These are phyloP conservation scores for Ascobolus immersus DNA, from an alignment of 495 filamentous ascomycete genomes.

Conservation along the genomic window DNA sequence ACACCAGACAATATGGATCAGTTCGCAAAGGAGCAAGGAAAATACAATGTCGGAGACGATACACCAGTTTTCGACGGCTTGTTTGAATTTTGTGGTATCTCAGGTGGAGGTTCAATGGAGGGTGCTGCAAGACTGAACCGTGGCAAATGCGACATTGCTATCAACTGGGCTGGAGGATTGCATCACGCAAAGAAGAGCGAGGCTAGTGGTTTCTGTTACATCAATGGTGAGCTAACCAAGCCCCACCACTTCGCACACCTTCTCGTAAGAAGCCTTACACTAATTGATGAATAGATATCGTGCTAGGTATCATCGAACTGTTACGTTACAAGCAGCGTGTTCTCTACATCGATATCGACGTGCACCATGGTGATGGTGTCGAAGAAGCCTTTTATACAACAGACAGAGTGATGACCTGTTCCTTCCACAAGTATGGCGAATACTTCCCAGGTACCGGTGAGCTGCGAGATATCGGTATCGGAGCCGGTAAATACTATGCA, in stretches of 20 bases:
- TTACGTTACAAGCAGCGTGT: slow-evolving; percentile 71
- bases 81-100: slow-evolving; percentile 83
- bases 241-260: not conserved
- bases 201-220: slow-evolving; percentile 89
- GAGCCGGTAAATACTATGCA: slow-evolving; percentile 74
- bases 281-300: slow-evolving; percentile 37
- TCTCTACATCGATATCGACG: slow-evolving; percentile 94
- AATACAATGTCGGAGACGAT: slow-evolving; percentile 77
- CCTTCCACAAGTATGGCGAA: slow-evolving; percentile 95
- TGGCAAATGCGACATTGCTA: slow-evolving; percentile 73
- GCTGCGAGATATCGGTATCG: slow-evolving; percentile 85
- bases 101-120: slow-evolving; percentile 69
- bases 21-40: slow-evolving; percentile 70
- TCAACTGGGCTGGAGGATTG: slow-evolving; percentile 98
- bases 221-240: slow-evolving; percentile 28
- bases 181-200: slow-evolving; percentile 91
- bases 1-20: slow-evolving; percentile 97
- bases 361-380: slow-evolving; percentile 92
- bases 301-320: slow-evolving; percentile 76
- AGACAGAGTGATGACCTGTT: slow-evolving; percentile 84
- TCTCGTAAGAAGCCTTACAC: not conserved
- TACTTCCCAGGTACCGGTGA: slow-evolving; percentile 97
- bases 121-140: slow-evolving; percentile 73
- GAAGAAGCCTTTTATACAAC: slow-evolving; percentile 94
- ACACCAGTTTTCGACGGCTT: slow-evolving; percentile 92